Conservation (phyloP, 1,284 basidiomycete species). For the Erythrobasidium hasegawianum region DNA sequence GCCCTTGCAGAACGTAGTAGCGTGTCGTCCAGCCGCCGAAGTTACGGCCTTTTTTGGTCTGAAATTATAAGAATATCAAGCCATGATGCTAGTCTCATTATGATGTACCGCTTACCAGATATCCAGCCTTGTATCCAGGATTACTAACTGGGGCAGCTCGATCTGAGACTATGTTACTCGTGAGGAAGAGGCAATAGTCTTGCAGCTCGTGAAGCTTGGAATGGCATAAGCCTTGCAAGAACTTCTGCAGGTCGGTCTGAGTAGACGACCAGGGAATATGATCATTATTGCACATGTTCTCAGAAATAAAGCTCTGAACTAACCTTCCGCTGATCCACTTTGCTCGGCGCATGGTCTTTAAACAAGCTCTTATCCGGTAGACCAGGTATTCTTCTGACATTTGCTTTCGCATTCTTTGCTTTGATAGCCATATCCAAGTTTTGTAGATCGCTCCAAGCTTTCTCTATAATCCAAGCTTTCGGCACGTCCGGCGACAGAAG, state of each 20-base stretch:
- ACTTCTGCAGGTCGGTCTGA: slow-evolving; percentile 75
- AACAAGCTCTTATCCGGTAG: slow-evolving; percentile 89
- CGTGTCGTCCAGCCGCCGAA: slow-evolving; percentile 91
- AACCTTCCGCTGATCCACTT: slow-evolving; percentile 90
- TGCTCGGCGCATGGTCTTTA: slow-evolving; percentile 94
- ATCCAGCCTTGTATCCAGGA: slow-evolving; percentile 78
- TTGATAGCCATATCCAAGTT: slow-evolving; percentile 64
- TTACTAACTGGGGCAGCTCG: slow-evolving; percentile 56
- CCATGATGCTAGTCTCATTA: too few relatives aligned
- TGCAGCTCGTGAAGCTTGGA: slow-evolving; percentile 73
- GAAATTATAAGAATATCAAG: too few relatives aligned
- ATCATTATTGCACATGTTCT: slow-evolving; percentile 1
- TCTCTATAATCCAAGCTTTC: slow-evolving; percentile 83
- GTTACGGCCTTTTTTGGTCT: slow-evolving; percentile 90
- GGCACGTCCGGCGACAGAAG: slow-evolving; percentile 61
- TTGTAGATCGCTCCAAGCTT: slow-evolving; percentile 85
- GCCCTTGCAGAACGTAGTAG: slow-evolving; percentile 88
- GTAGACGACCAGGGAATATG: slow-evolving; percentile 35
- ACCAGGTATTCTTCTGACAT: slow-evolving; percentile 66
- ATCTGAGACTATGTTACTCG: slow-evolving; percentile 75
- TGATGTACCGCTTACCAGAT: slow-evolving; percentile 59
- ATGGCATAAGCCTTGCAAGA: slow-evolving; percentile 74
- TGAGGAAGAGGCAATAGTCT: slow-evolving; percentile 87
- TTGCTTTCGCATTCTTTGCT: slow-evolving; percentile 62
- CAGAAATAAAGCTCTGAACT: slow-evolving; percentile 46